Conservation (phyloP, 2,329 filamentous ascomycete species). For the Neofusicoccum cordaticola region DNA sequence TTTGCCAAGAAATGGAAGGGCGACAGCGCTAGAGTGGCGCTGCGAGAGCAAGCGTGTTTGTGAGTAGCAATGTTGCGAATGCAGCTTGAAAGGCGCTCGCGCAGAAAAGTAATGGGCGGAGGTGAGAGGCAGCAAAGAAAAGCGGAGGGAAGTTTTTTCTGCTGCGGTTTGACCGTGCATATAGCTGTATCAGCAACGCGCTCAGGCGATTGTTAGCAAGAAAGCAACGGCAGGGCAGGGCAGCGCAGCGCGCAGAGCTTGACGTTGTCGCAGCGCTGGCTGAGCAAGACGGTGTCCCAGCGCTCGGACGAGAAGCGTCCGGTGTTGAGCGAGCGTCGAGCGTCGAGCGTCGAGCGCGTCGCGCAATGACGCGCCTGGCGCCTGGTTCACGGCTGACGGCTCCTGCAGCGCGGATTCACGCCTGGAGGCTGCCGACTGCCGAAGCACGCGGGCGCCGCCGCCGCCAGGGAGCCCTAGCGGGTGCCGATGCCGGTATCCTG, state of each 20-base stretch:
- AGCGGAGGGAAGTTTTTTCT: neutral
- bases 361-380: neutral
- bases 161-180: neutral
- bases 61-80: neutral
- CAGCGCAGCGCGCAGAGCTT: neutral
- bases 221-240: neutral
- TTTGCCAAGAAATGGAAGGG: neutral
- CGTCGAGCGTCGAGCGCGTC: no score
- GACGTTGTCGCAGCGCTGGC: neutral
- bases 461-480: neutral
- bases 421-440: neutral
- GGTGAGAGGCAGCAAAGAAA: neutral
- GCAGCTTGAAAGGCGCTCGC: no score
- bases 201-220: neutral
- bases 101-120: neutral
- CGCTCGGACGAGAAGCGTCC: neutral
- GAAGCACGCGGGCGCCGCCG: neutral
- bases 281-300: neutral
- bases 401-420: no score
- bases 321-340: neutral
- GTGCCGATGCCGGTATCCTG: neutral
- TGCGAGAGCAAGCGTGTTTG: neutral
- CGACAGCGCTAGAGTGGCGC: neutral
- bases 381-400: no score
- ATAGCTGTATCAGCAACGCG: neutral